Conservation (phyloP, 257 asterid species). For the Gardenia jasminoides region DNA sequence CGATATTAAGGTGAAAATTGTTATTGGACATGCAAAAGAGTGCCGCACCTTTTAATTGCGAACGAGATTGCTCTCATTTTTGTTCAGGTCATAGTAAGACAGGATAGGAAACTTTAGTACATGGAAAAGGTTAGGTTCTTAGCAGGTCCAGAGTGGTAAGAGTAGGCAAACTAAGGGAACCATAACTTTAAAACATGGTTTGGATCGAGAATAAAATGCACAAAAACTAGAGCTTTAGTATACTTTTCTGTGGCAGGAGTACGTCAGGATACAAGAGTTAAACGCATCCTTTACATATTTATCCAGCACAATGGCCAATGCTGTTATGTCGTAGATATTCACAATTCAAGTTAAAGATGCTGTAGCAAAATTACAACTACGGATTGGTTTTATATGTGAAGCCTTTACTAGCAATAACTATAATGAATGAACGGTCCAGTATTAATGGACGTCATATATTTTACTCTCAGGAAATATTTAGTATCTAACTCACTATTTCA, state of each 20-base stretch:
- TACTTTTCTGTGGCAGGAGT: not conserved
- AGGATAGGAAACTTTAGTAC: too few species aligned
- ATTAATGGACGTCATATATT: not conserved
- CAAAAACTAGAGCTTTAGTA: not conserved
- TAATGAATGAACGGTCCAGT: too few species aligned
- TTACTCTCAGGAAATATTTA: not conserved
- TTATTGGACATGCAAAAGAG: too few species aligned
- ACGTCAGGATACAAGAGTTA: not conserved
- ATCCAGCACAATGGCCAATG: not conserved
- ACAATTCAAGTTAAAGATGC: too few species aligned
- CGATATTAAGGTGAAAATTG: not conserved
- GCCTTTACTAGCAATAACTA: too few species aligned
- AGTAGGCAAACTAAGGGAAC: not conserved
- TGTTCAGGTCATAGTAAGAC: too few species aligned
- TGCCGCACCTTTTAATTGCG: too few species aligned
- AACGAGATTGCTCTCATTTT: not conserved
- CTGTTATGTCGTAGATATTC: too few species aligned
- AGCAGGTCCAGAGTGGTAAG: too few species aligned
- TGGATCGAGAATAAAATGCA: not conserved
- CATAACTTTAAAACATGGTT: not conserved
- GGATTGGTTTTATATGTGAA: too few species aligned
- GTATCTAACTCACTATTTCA: not conserved
- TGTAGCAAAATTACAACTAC: too few species aligned
- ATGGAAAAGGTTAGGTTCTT: too few species aligned
- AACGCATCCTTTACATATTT: not conserved